Percentiles rank a stretch among this genome's conserved stretches.
These are phyloP conservation scores for Solanum neorickii DNA, from an alignment of 257 asterid species.

Conservation along the genomic window DNA sequence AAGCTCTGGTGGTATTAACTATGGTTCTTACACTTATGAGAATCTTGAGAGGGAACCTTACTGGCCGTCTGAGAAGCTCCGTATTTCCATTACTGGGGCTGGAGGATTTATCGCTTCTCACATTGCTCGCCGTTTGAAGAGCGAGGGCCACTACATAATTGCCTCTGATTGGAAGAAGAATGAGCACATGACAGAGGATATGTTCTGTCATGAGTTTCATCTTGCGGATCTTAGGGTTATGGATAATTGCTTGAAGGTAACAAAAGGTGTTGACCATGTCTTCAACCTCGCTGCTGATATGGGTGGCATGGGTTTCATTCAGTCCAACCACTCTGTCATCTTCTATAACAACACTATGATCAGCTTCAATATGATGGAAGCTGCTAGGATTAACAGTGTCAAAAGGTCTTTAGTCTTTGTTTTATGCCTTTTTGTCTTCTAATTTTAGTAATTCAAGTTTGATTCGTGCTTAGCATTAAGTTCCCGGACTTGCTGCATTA, in stretches of 20 bases:
- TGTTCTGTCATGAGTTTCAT: constrained; percentile 90
- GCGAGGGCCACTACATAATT: constrained; percentile 79
- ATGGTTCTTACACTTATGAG: constrained; percentile 69
- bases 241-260: constrained; percentile 85
- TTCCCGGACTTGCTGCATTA: background rate
- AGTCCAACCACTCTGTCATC: constrained; percentile 87
- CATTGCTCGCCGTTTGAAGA: constrained; percentile 82
- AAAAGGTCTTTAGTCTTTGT: constrained; percentile 40
- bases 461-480: background rate
- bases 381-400: constrained; percentile 63
- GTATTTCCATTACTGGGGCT: constrained; percentile 79
- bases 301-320: constrained; percentile 98
- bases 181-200: constrained; percentile 90
- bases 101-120: constrained; percentile 93
- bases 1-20: constrained; percentile 34
- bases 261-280: constrained; percentile 62
- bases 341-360: constrained; percentile 92
- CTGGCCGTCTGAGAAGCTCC: constrained; percentile 76
- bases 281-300: constrained; percentile 93
- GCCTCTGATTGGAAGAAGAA: constrained; percentile 96
- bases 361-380: constrained; percentile 93
- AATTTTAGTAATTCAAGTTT: background rate
- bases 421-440: background rate
- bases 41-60: constrained; percentile 75
- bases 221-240: constrained; percentile 89